These are phyloP conservation scores for Arachis hypogaea DNA, from an alignment of 306 rosid species.

Conservation along the genomic window DNA sequence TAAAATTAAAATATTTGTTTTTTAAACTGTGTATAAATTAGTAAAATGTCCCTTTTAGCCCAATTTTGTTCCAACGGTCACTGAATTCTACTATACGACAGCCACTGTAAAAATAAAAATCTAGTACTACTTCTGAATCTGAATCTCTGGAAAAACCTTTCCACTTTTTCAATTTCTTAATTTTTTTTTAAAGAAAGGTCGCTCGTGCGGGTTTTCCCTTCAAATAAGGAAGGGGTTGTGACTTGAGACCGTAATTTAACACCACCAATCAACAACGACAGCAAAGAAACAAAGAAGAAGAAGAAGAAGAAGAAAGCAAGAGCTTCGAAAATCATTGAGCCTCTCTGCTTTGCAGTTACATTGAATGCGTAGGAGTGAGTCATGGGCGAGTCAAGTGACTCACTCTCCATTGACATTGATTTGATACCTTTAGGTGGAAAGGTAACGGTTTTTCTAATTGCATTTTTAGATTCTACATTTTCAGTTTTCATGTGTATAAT, in stretches of 20 bases:
- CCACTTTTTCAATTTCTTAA: neutral
- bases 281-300: conserved; percentile 4
- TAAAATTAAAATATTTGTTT: too few species aligned
- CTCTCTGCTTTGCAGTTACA: conserved; percentile 8
- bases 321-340: neutral
- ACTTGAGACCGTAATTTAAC: conserved; percentile 44
- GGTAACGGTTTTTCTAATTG: conserved; percentile 39
- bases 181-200: neutral
- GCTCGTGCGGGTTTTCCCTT: conserved; percentile 23
- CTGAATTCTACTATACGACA: conserved; percentile 29
- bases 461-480: too few species aligned
- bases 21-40: too few species aligned
- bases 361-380: conserved; percentile 38
- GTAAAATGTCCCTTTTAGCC: neutral
- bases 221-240: conserved; percentile 43
- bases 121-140: neutral
- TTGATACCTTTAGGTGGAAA: conserved; percentile 75
- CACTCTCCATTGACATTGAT: conserved; percentile 77
- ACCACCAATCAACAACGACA: neutral
- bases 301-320: neutral
- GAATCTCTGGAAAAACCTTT: too few species aligned
- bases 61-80: conserved; percentile 57
- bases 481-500: neutral
- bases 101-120: conserved; percentile 25
- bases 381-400: conserved; percentile 79